phyloP scores from a whole-genome alignment of 2,329 filamentous ascomycete species.

The Colletotrichum navitas region DNA sequence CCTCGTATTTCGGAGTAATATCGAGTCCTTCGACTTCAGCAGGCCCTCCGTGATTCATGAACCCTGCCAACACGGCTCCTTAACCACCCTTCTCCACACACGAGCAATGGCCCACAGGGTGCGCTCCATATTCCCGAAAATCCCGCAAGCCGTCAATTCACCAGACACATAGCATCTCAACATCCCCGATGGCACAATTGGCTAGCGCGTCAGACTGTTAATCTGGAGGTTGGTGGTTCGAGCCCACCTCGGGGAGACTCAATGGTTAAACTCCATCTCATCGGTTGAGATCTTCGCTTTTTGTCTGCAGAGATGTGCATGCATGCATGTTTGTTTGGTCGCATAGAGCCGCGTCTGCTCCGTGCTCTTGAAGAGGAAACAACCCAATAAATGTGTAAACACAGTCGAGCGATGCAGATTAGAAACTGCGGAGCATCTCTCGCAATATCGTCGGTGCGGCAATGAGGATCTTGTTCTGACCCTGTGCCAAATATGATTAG shows the following conservation, averaged over 20 bases:
- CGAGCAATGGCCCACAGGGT: conserved; percentile 2
- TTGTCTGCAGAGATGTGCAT: background rate
- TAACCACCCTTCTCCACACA: background rate
- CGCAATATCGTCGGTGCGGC: background rate
- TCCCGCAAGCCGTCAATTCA: background rate
- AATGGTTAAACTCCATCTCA: conserved; percentile 23
- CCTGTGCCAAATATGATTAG: background rate
- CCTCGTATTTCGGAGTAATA: background rate
- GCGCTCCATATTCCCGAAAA: conserved; percentile 30
- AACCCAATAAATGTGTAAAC: background rate
- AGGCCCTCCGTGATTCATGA: too few relatives aligned
- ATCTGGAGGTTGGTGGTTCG: conserved; percentile 42
- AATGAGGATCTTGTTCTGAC: background rate
- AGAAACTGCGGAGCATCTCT: background rate
- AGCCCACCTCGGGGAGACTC: conserved; percentile 39
- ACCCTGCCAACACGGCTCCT: background rate
- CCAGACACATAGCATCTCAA: conserved; percentile 16
- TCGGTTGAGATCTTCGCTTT: background rate
- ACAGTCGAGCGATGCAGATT: background rate
- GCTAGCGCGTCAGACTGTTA: conserved; percentile 42
- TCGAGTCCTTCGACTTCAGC: background rate
- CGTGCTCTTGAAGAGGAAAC: background rate
- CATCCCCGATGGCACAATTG: conserved; percentile 42
- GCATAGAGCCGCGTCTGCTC: background rate
- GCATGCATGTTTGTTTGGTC: too few relatives aligned